Evolutionary conservation across 306 rosid genomes (phyloP).

Genomic region (Malus domestica): ASM211411v1 NC_041791.1:539001-539500

Average conservation of each 20-base stretch:
- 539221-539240: background rate
- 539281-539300: conserved; percentile 21
- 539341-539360: too few species aligned
- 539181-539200: background rate
- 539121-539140: conserved; percentile 42
- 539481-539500: background rate
- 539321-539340: too few species aligned
- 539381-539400: too few species aligned
- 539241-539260: conserved; percentile 29
- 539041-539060: conserved; percentile 38
- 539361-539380: too few species aligned
- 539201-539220: background rate
- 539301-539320: too few species aligned
- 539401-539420: too few species aligned
- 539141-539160: conserved; percentile 7
- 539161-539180: background rate
- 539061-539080: conserved; percentile 35
- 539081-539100: conserved; percentile 39
- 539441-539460: accelerated
- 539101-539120: conserved; percentile 26
- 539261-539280: conserved; percentile 36
- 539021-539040: conserved; percentile 42
- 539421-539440: too few species aligned
- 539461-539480: background rate
- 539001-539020: conserved; percentile 28